A percentile compares a stretch with the other conserved stretches of the same genome.
These are phyloP conservation scores for Astrephomene gubernaculifera DNA, from an alignment of 139 green algal genomes.

Conservation along the genomic window DNA sequence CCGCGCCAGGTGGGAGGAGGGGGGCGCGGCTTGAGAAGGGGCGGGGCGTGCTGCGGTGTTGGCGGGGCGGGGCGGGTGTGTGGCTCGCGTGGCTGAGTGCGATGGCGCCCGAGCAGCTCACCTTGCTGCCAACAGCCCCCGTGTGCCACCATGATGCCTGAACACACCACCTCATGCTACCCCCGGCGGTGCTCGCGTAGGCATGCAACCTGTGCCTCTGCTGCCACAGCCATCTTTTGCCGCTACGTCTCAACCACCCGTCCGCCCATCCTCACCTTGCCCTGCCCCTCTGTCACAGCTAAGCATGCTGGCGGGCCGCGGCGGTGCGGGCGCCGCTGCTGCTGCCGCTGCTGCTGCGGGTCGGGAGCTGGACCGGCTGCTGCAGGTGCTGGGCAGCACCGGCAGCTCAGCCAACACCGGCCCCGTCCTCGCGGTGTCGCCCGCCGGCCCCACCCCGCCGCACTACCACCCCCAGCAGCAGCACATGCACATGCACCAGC, in stretches of 20 bases:
- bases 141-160: too few species aligned
- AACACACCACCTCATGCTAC: too few species aligned
- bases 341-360: not conserved
- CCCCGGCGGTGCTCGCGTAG: too few species aligned
- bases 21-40: not conserved
- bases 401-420: not conserved
- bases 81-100: too few species aligned
- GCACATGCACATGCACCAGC: not conserved
- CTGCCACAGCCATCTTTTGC: too few species aligned
- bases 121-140: too few species aligned
- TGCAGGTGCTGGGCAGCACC: constrained; percentile 3
- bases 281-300: not conserved
- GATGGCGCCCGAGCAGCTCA: too few species aligned
- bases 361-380: not conserved
- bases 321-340: not conserved
- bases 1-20: not conserved
- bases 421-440: not conserved
- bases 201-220: too few species aligned
- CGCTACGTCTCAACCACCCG: not conserved
- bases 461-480: not conserved
- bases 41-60: too few species aligned
- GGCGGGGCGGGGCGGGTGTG: too few species aligned
- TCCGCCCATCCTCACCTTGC: not conserved
- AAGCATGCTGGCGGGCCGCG: constrained; percentile 11
- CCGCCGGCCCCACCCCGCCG: not conserved